A percentile compares a stretch with the other conserved stretches of the same genome.
Evolutionary conservation across 2,329 filamentous ascomycete species (phyloP).

Genomic region (Fusarium sp.): DNA sequence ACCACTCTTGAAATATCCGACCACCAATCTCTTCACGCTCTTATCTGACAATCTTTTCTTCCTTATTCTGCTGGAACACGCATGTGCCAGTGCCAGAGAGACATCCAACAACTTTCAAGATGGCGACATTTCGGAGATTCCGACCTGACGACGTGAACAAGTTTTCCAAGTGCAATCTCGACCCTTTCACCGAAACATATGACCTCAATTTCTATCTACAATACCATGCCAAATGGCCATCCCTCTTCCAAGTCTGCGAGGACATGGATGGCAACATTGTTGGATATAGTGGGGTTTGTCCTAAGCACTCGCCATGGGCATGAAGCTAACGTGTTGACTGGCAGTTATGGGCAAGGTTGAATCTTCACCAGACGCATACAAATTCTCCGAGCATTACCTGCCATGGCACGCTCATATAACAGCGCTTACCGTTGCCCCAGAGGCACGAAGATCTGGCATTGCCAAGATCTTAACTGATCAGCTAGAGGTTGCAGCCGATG

Average conservation of each 20-base stretch:
- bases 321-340: conserved; percentile 41
- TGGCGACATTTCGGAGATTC: conserved; percentile 80
- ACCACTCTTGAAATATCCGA: background rate
- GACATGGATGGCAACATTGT: conserved; percentile 87
- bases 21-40: background rate
- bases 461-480: conserved; percentile 83
- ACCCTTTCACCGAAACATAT: conserved; percentile 97
- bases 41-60: background rate
- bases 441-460: conserved; percentile 84
- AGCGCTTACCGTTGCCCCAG: conserved; percentile 89
- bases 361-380: conserved; percentile 78
- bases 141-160: conserved; percentile 83
- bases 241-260: conserved; percentile 91
- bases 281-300: conserved; percentile 78
- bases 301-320: conserved; percentile 1
- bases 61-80: background rate
- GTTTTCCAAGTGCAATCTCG: conserved; percentile 94
- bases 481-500: conserved; percentile 83
- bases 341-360: conserved; percentile 98
- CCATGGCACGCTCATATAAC: conserved; percentile 99
- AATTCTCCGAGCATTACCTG: conserved; percentile 87
- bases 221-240: conserved; percentile 95
- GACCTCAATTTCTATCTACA: conserved; percentile 94
- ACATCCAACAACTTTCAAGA: conserved; percentile 6
- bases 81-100: background rate